Percentiles rank a stretch among this genome's conserved stretches.
Conservation (phyloP, 805 yeast genomes). For the Myxozyma neotropica region DNA sequence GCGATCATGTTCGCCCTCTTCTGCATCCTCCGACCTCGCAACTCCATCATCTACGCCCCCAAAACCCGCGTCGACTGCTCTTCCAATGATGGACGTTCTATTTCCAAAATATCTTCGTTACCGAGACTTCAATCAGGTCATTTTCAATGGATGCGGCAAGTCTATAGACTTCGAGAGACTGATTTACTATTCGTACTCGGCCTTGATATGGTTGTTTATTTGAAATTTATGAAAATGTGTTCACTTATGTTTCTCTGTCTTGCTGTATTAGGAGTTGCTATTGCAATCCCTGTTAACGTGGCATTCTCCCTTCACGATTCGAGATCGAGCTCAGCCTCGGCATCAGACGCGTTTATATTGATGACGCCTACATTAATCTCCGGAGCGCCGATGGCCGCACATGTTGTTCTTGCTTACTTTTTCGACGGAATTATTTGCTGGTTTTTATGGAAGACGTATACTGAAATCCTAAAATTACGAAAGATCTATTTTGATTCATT, state of each 20-base stretch:
- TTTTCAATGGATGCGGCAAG: slow-evolving; percentile 37
- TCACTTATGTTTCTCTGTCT: slow-evolving; percentile 40
- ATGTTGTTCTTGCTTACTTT: slow-evolving; percentile 43
- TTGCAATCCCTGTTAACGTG: slow-evolving; percentile 46
- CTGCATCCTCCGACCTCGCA: slow-evolving; percentile 41
- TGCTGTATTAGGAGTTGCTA: slow-evolving; percentile 41
- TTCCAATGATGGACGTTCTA: neutral
- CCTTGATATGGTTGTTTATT: slow-evolving; percentile 43
- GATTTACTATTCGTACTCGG: slow-evolving; percentile 41
- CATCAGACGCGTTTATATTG: slow-evolving; percentile 42
- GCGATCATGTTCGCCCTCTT: slow-evolving; percentile 37
- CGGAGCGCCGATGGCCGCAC: slow-evolving; percentile 42
- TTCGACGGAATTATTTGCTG: slow-evolving; percentile 37
- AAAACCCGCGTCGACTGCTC: slow-evolving; percentile 22
- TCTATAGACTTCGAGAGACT: slow-evolving; percentile 34
- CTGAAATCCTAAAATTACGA: slow-evolving; percentile 38
- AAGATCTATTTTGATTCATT: slow-evolving; percentile 32
- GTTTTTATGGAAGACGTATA: slow-evolving; percentile 39
- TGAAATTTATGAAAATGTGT: slow-evolving; percentile 41
- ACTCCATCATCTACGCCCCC: slow-evolving; percentile 43
- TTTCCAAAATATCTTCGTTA: slow-evolving; percentile 24
- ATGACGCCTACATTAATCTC: slow-evolving; percentile 44
- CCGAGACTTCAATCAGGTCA: slow-evolving; percentile 29
- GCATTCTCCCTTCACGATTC: slow-evolving; percentile 37
- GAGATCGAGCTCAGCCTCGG: slow-evolving; percentile 30